Base-by-base conservation (phyloP, 139 green algal species). In the Picochlorum sp. region DNA sequence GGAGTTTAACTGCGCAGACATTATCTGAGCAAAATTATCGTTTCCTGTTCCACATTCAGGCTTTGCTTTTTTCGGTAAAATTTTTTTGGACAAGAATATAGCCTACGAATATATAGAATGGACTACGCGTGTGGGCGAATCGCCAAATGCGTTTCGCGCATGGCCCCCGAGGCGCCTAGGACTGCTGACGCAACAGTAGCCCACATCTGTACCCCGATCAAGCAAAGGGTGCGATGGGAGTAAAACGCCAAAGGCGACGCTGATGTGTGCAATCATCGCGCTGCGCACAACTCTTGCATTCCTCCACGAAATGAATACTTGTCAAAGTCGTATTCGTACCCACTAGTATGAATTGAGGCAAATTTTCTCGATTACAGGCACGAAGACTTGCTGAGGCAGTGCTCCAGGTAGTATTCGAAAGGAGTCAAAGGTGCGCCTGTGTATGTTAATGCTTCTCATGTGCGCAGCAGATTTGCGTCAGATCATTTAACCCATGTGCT, bases 401-500 rank as follows among this genome's bases (percentile, higher is more conserved):
- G 47, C 15, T 18, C 47, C 18, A 54, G 47, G 47, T 10, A 54
- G 15, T 18, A 2, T 54, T 54, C 47, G 23, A 54, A 54, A 0
- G 11, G 8, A 54, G 47, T 54, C 47, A 54, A 24, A 54, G 47
- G 47, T 54, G 47, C 47, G 47, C 47, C 47, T 54, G 47, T 54
- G 24, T 26, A 3, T 26, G 47, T 54, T 20, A 54, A 3, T 41
- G 4, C 45, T 20, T 18, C 14, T 6, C 45, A 15, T 18, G 47
- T 54, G 47, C 47, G 10, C 18, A 20, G n/a, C 47, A 20, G 47
- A 54, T 20, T n/a, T 54, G 47, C 10, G 11, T 20, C 18, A 7
- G 4, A 5, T 20, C 8, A 0, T 20, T 8, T 4, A 24, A 54
- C 47, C 47, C 47, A 54, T 24, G 47, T 24, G 47, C 23, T 23